Evolutionary conservation across 2,329 filamentous ascomycete species (phyloP).

Genomic region (Alternaria panax): DNA sequence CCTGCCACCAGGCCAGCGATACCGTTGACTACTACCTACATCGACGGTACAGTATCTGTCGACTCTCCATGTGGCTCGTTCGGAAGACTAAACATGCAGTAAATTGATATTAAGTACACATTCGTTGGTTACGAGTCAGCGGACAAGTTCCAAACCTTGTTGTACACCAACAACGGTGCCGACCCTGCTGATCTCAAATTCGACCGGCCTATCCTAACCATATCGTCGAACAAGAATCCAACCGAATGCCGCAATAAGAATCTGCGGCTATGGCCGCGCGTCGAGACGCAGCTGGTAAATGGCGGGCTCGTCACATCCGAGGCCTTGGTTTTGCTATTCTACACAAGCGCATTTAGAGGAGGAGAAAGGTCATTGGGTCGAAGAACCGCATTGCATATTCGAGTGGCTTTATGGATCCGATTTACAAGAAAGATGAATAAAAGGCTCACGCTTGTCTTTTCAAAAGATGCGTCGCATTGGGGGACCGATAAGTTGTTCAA

Average conservation of each 20-base stretch:
- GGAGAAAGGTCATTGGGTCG: conserved; percentile 43
- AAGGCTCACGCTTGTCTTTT: conserved; percentile 36
- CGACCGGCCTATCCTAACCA: conserved; percentile 32
- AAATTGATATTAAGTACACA: conserved; percentile 41
- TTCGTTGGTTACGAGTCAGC: conserved; percentile 24
- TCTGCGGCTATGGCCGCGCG: conserved; percentile 37
- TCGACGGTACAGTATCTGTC: conserved; percentile 38
- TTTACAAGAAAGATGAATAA: conserved; percentile 34
- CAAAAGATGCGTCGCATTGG: conserved; percentile 39
- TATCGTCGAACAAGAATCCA: conserved; percentile 38
- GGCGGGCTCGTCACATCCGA: conserved; percentile 25
- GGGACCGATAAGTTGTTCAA: conserved; percentile 35
- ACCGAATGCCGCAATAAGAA: conserved; percentile 43
- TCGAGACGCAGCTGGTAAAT: conserved; percentile 26
- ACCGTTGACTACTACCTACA: conserved; percentile 38
- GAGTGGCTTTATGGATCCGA: conserved; percentile 40
- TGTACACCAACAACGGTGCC: conserved; percentile 44
- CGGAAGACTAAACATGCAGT: conserved; percentile 36
- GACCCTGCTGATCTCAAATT: conserved; percentile 37
- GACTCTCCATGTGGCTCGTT: conserved; percentile 41
- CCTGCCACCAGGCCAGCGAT: conserved; percentile 41
- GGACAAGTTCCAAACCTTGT: conserved; percentile 37
- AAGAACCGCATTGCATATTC: conserved; percentile 45
- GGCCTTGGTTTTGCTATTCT: conserved; percentile 39
- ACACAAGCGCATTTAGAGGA: conserved; percentile 39